Evolutionary conservation across 2,329 filamentous ascomycete species (phyloP).

Genomic region (Phialocephala subalpina): DNA sequence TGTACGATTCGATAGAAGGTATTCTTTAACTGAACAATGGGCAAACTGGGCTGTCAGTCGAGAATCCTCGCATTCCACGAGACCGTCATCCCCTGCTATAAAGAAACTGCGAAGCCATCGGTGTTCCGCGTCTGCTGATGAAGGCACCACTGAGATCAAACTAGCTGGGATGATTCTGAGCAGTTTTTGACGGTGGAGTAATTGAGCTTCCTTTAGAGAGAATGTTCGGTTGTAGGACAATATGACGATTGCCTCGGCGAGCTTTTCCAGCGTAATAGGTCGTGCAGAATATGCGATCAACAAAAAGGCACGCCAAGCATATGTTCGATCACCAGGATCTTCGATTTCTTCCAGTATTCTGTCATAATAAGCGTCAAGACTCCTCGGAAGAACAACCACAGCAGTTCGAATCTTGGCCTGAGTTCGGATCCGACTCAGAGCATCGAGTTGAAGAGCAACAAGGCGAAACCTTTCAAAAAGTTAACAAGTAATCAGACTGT

Average conservation of each 20-base stretch:
- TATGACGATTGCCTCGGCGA: not conserved
- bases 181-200: not conserved
- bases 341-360: constrained; percentile 15
- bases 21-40: not conserved
- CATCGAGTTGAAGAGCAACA: constrained; percentile 30
- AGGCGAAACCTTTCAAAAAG: constrained; percentile 26
- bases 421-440: constrained; percentile 1
- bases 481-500: not conserved
- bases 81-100: too few species aligned
- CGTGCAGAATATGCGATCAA: constrained; percentile 35
- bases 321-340: constrained; percentile 4
- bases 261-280: constrained; percentile 14
- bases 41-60: not conserved
- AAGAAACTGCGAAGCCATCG: not conserved
- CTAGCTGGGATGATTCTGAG: not conserved
- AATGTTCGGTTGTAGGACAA: not conserved
- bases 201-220: not conserved
- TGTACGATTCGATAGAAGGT: not conserved
- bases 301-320: constrained; percentile 28
- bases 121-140: too few species aligned
- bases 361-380: constrained; percentile 27
- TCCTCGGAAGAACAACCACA: constrained; percentile 21
- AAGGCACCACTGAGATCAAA: not conserved
- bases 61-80: too few species aligned
- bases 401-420: not conserved